These are phyloP conservation scores for Discostella pseudostelligera DNA, from an alignment of 108 stramenopile genomes.

Conservation along the genomic window DNA sequence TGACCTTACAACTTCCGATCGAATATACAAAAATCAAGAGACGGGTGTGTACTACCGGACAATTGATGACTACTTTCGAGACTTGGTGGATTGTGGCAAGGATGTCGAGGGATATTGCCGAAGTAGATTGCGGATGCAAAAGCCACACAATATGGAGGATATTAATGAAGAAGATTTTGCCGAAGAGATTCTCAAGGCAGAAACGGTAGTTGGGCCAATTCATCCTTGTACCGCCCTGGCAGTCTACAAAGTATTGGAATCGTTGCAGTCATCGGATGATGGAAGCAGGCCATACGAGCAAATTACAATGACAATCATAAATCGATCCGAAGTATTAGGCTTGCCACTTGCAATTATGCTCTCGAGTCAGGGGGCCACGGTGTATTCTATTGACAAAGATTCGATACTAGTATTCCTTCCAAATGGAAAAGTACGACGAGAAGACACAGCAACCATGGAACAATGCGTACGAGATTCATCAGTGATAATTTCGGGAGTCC, in stretches of 20 bases:
- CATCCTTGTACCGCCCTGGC: conserved; percentile 92
- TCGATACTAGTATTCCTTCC: conserved; percentile 72
- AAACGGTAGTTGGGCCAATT: conserved; percentile 29
- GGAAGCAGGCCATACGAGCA: conserved; percentile 46
- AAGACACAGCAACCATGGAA: conserved; percentile 47
- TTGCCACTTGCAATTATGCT: conserved; percentile 92
- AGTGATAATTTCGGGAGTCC: conserved; percentile 88
- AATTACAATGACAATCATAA: conserved; percentile 82
- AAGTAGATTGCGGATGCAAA: conserved; percentile 19
- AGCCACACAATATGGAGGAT: conserved; percentile 3
- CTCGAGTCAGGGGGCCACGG: conserved; percentile 83
- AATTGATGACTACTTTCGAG: conserved; percentile 89
- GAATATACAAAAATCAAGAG: conserved; percentile 51
- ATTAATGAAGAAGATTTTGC: not conserved
- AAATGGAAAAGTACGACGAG: conserved; percentile 44
- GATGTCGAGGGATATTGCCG: conserved; percentile 92
- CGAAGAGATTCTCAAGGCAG: not conserved
- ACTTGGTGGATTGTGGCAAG: conserved; percentile 71
- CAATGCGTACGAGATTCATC: conserved; percentile 61
- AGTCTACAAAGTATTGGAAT: conserved; percentile 82
- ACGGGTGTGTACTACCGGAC: conserved; percentile 80
- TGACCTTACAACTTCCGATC: not conserved
- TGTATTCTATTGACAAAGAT: conserved; percentile 88
- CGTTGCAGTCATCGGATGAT: conserved; percentile 18
- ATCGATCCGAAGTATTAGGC: conserved; percentile 93